Base-by-base conservation (phyloP, 2,329 filamentous ascomycete species). In the Nannizzia gypsea region DNA sequence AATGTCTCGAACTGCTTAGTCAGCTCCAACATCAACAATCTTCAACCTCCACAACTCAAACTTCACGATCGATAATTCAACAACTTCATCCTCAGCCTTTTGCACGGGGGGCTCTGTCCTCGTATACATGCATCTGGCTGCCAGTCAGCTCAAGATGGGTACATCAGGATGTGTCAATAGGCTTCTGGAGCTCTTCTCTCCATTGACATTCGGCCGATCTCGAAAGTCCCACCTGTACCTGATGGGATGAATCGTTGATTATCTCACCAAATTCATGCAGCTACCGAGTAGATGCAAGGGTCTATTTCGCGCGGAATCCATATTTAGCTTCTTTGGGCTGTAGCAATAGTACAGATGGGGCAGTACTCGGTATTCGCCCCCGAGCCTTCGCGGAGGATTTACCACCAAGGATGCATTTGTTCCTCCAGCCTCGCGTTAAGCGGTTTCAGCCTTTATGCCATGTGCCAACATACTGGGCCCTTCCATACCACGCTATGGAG, bases 361-460 rank as follows among this genome's bases (percentile, higher is more conserved):
- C 48, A 52, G 26, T 6, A 11, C 38, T 58, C 56, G 56, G 55
- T 38, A 46, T 42, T 36, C 56, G 48, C n/a, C 56, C 40, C 56
- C 56, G 56, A 58, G 56, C 36, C 40, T 15, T 15, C 17, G 56
- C 56, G 56, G 56, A 58, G 40, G 26, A 28, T 58, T 58, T 58
- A 31, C 36, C 8, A 46, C 24, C 38, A 31, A 24, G 48, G 48
- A n/a, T 52, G 22, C 48, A 31, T 20, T n/a, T 24, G 26, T 31
- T 52, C 48, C 48, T 54, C 48, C 48, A 54, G 26, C 48, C 48
- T 54, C n/a, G 48, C 48, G n/a, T 13, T 20, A 26, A 34, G 20
- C 6, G 11, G 38, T 57, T 26, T 57, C 38, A 57, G 55, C 34
- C 55, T 57, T 57, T 26, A 40, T 57, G 24, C 34, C 28, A 42